phyloP scores from a whole-genome alignment of 108 stramenopile genomes.

The Cylindrotheca closterium region DNA sequence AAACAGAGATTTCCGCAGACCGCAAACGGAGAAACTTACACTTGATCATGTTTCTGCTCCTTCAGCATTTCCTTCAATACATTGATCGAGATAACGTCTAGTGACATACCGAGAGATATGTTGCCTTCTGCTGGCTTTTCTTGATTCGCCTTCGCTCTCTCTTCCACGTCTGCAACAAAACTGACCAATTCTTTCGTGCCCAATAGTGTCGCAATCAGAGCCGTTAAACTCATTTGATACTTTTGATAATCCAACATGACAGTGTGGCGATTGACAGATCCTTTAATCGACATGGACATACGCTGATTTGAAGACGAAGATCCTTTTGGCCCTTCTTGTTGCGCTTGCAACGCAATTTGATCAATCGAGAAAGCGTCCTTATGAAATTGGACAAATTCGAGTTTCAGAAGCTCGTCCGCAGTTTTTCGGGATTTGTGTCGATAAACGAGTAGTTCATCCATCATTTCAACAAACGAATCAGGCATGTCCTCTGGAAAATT shows the following conservation, averaged over 20 bases:
- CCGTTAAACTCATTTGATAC: slow-evolving; percentile 69
- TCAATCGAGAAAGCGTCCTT: slow-evolving; percentile 43
- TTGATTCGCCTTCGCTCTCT: slow-evolving; percentile 12
- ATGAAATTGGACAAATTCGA: slow-evolving; percentile 79
- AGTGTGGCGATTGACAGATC: slow-evolving; percentile 55
- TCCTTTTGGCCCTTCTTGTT: neutral
- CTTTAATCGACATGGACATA: slow-evolving; percentile 37
- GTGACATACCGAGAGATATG: slow-evolving; percentile 6
- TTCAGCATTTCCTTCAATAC: slow-evolving; percentile 38
- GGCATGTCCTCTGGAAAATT: slow-evolving; percentile 81
- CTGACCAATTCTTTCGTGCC: slow-evolving; percentile 29
- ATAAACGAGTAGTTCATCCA: slow-evolving; percentile 60
- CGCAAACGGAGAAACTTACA: slow-evolving; percentile 31
- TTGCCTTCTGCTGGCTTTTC: neutral
- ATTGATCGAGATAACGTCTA: slow-evolving; percentile 34
- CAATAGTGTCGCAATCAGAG: slow-evolving; percentile 67
- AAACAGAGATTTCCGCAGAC: neutral
- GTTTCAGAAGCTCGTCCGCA: slow-evolving; percentile 56
- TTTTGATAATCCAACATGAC: slow-evolving; percentile 63
- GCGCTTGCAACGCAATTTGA: slow-evolving; percentile 44
- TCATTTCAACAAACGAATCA: slow-evolving; percentile 65
- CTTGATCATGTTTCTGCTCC: slow-evolving; percentile 26
- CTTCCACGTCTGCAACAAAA: slow-evolving; percentile 36
- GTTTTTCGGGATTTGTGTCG: slow-evolving; percentile 55
- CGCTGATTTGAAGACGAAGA: neutral